These are phyloP conservation scores for Fusarium neocosmosporiellum DNA, from an alignment of 2,329 filamentous ascomycete species.

Conservation along the genomic window DNA sequence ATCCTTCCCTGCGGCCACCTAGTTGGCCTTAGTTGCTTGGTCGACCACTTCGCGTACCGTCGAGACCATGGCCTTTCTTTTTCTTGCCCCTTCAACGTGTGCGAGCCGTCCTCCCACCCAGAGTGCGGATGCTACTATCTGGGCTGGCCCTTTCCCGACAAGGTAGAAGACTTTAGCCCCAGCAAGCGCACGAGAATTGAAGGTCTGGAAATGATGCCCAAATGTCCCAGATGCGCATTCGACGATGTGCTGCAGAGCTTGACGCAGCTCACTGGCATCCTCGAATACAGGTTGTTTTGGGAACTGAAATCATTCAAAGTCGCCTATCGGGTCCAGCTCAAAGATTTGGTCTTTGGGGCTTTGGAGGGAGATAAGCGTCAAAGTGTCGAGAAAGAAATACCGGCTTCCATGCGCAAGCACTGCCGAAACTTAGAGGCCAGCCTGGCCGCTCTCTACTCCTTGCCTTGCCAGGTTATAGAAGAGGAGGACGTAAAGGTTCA, in stretches of 20 bases:
- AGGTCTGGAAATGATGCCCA: background rate
- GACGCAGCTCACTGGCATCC: background rate
- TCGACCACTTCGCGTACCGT: background rate
- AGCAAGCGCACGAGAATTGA: too few species aligned
- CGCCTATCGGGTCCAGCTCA: background rate
- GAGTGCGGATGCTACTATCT: background rate
- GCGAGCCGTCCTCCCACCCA: background rate
- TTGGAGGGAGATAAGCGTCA: background rate
- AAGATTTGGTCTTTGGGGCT: background rate
- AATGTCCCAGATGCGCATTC: background rate
- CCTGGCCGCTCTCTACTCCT: background rate
- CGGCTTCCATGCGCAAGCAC: background rate
- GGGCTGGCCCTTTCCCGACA: background rate
- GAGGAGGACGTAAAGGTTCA: background rate
- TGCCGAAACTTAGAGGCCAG: background rate
- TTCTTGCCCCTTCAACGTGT: background rate
- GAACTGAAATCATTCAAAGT: background rate
- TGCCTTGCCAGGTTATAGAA: accelerated
- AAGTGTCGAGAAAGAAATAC: background rate
- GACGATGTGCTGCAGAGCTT: background rate
- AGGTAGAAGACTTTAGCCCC: background rate
- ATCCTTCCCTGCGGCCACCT: background rate
- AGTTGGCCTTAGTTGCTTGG: background rate
- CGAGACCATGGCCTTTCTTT: too few species aligned
- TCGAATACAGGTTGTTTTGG: accelerated